phyloP scores from a whole-genome alignment of 257 asterid genomes.

The Scutellaria baicalensis region DNA sequence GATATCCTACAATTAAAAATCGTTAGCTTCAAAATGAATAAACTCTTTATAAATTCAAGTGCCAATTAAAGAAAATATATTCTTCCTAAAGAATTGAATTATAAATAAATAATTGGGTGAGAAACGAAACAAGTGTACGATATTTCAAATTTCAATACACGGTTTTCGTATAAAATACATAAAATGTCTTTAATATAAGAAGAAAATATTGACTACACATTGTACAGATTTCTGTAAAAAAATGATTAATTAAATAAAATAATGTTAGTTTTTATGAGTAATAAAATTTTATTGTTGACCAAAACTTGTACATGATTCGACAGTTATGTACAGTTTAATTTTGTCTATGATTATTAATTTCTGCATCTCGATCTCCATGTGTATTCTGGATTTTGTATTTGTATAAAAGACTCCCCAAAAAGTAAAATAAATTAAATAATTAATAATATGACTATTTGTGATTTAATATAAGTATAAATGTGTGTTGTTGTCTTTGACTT shows the following conservation, averaged over 20 bases:
- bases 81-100: background rate
- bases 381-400: background rate
- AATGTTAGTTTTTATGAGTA: background rate
- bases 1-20: too few species aligned
- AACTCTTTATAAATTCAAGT: background rate
- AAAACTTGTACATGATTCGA: background rate
- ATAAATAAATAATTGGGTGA: background rate
- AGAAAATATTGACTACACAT: background rate
- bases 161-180: background rate
- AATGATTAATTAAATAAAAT: background rate
- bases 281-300: background rate
- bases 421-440: background rate
- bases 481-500: too few species aligned
- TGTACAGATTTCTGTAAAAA: background rate
- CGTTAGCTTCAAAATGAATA: too few species aligned
- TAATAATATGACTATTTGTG: background rate
- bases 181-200: background rate
- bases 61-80: background rate
- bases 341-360: background rate
- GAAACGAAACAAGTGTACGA: background rate
- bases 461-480: too few species aligned
- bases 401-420: background rate
- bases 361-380: constrained; percentile 11
- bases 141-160: background rate
- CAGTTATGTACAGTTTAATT: background rate